Base-by-base conservation (phyloP, 495 filamentous ascomycete species). In the Penicillium psychrofluorescens region DNA sequence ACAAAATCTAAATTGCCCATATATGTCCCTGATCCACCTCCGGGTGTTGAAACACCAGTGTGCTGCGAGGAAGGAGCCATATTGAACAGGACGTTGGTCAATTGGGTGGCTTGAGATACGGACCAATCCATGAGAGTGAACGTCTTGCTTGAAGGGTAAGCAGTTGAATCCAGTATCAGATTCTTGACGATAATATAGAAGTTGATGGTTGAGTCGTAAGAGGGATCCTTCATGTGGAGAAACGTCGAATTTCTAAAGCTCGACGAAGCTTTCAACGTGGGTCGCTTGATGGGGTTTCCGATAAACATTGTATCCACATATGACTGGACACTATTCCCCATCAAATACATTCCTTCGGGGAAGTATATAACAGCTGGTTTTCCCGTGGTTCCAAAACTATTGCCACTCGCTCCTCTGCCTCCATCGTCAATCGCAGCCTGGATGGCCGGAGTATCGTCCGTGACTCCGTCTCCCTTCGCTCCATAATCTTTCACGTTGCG, bases 61-160 rank as follows among this genome's bases (percentile, higher is more conserved):
- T 85, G 73, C 48, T 67, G 74, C 8, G 76, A 80, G 11, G 72
- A 74, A 32, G 66, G 64, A 63, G 10, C 64, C 81, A 89, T 83
- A 49, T 77, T 67, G 63, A 90, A 86, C 12, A 77, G 67, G 16
- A 87, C 64, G 54, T 88, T 89, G 54, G 87, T 83, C 28, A 87
- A 56, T 53, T 77, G 83, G 4, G 83, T 83, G 7, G 83, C 81
- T 49, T 88, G 75, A 6, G 65, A 65, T 33, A 70, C 83, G 0
- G 82, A 82, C 86, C 85, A 90, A 52, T 89, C 83, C 38, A 90
- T 80, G n/a, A 81, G 82, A 28, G 60, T 68, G 0, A 74, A 70
- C 1, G 67, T 66, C 1, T 57, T 55, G 1, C 51, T 70, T 0
- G 56, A 67, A 0, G 77, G 68, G 29, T 88, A 71, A 36, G 49